Evolutionary conservation across 2,329 filamentous ascomycete species (phyloP).

Genomic region (Microdochium trichocladiopsis): DNA sequence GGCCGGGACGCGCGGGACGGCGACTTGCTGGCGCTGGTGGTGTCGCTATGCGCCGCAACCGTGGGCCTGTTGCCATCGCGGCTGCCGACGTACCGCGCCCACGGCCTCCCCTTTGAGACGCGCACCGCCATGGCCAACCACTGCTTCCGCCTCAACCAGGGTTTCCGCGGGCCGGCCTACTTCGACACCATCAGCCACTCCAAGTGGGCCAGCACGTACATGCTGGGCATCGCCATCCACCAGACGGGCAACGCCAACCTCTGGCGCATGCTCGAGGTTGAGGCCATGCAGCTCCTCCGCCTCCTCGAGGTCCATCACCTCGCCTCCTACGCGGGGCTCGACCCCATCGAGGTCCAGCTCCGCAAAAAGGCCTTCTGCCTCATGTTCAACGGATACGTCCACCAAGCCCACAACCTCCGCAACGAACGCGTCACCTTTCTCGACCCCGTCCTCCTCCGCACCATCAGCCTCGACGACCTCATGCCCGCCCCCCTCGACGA

Average conservation of each 20-base stretch:
- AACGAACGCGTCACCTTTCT: conserved; percentile 16
- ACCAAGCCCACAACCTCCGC: conserved; percentile 12
- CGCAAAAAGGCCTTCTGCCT: conserved; percentile 29
- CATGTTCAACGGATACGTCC: conserved; percentile 20
- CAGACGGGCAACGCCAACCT: conserved; percentile 26
- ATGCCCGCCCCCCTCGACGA: conserved; percentile 23
- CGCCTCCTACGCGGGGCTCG: conserved; percentile 20
- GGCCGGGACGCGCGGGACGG: conserved; percentile 12
- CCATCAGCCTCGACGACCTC: conserved; percentile 22
- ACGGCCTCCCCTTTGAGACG: conserved; percentile 12
- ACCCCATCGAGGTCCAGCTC: conserved; percentile 23
- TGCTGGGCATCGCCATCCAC: conserved; percentile 21
- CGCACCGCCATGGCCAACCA: conserved; percentile 14
- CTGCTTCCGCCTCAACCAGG: conserved; percentile 9
- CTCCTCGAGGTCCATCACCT: conserved; percentile 22
- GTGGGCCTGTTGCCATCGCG: conserved; percentile 17
- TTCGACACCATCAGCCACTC: conserved; percentile 20
- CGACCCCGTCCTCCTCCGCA: conserved; percentile 16
- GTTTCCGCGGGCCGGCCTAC: conserved; percentile 8
- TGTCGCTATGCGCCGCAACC: conserved; percentile 14
- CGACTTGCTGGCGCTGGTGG: conserved; percentile 15
- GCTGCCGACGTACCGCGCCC: conserved; percentile 11
- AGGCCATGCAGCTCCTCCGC: conserved; percentile 24
- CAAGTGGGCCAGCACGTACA: conserved; percentile 26
- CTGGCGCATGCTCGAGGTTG: conserved; percentile 26